Percentiles rank a stretch among this genome's conserved stretches.
Evolutionary conservation across 2,329 filamentous ascomycete genomes (phyloP).

Genomic region (Tricladium varicosporioides): DNA sequence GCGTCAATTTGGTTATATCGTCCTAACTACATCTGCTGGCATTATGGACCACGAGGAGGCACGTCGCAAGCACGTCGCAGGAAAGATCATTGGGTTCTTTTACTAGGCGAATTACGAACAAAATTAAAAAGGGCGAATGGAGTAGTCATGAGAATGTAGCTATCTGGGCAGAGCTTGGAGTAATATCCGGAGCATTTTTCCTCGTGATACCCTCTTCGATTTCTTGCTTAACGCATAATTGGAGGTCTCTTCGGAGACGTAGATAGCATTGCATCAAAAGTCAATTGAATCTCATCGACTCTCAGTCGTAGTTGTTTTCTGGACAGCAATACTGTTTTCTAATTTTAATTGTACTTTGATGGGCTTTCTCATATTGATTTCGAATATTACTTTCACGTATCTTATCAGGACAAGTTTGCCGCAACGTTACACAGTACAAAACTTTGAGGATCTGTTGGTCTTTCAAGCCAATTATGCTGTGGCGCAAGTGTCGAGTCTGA

Average conservation of each 20-base stretch:
- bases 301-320: neutral
- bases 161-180: slow-evolving; percentile 27
- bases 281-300: slow-evolving; percentile 34
- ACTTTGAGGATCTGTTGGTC: too few species aligned
- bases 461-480: too few species aligned
- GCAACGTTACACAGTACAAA: too few species aligned
- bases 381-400: too few species aligned
- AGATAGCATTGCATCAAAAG: slow-evolving; percentile 35
- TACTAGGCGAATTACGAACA: slow-evolving; percentile 62
- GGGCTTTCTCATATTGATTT: too few species aligned
- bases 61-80: slow-evolving; percentile 95
- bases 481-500: too few species aligned
- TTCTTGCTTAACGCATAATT: slow-evolving; percentile 25
- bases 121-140: slow-evolving; percentile 22
- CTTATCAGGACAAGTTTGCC: too few species aligned
- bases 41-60: slow-evolving; percentile 99
- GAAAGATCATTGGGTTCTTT: slow-evolving; percentile 99
- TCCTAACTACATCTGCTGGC: slow-evolving; percentile 97
- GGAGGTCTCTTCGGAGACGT: slow-evolving; percentile 23
- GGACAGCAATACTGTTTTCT: too few species aligned
- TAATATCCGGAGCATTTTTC: slow-evolving; percentile 17
- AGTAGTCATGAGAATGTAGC: slow-evolving; percentile 33
- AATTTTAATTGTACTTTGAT: too few species aligned
- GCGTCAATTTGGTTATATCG: slow-evolving; percentile 99
- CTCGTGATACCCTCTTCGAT: slow-evolving; percentile 30